Base-by-base conservation (phyloP, 2,329 filamentous ascomycete species). In the Exophiala xenobiotica region DNA sequence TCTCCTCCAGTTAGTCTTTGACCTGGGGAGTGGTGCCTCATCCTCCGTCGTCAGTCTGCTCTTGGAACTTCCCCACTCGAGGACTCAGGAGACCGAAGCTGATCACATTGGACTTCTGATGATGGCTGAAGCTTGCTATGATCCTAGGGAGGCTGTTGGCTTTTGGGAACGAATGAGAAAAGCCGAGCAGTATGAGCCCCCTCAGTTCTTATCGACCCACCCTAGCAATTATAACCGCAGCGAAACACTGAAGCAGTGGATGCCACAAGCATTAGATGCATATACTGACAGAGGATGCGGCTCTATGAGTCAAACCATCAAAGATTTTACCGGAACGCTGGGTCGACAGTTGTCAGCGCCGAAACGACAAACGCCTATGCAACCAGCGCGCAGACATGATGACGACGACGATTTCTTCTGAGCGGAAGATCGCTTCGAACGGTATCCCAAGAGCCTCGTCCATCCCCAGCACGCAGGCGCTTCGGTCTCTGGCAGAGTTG, bases 91-190 rank as follows among this genome's bases (percentile, higher is more conserved):
- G 68, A 70, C 72, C 1, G 81, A 84, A 63, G 82, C 82, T 6
- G 82, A 85, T 63, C 77, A 80, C 47, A 83, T 85, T 26, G 82
- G 82, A 7, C 40, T 57, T 70, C 68, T 83, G 64, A 81, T 85
- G 75, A 85, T 85, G 78, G 74, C 81, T 1, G 73, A 81, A 63
- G 76, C 75, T 29, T 85, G 82, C 64, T 85, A 79, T 59, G 70
- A 81, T 46, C 82, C 82, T 0, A 65, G 74, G 50, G 79, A 76
- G 11, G 81, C 81, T 1, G 73, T 79, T 52, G 69, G 67, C 19
- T 63, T 85, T 58, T 80, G 78, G 78, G 62, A 66, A 19, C 66
- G 76, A 24, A 80, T 81, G 75, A 74, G 79, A 49, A 66, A 73
- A 56, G 57, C 61, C 9, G 74, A 76, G 45, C 45, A 54, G 45